These are phyloP conservation scores for Gypsophila paniculata DNA, from an alignment of 179 eudicot genomes.

Conservation along the genomic window DNA sequence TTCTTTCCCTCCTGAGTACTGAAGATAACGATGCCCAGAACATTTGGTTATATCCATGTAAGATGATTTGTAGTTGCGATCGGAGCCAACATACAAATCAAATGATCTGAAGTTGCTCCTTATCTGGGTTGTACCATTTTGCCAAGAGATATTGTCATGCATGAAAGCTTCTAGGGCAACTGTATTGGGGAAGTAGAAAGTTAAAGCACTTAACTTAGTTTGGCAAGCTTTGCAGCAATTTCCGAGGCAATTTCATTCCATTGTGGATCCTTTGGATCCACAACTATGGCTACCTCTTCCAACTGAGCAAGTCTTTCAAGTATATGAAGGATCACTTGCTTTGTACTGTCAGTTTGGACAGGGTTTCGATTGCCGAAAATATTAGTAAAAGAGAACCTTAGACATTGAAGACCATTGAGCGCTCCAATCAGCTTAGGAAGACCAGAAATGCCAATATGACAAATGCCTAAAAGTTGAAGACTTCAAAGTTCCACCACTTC, in stretches of 20 bases:
- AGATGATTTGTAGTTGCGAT: background rate
- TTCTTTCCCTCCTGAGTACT: conserved; percentile 18
- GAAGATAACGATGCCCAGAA: conserved; percentile 22
- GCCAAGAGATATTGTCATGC: conserved; percentile 15
- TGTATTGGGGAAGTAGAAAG: conserved; percentile 24
- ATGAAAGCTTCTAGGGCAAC: conserved; percentile 22
- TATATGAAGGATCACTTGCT: background rate
- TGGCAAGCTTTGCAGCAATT: conserved; percentile 21
- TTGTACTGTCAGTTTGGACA: conserved; percentile 8
- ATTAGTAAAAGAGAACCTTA: conserved; percentile 28
- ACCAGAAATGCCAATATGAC: conserved; percentile 29
- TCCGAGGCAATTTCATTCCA: conserved; percentile 23
- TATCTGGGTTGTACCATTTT: conserved; percentile 3
- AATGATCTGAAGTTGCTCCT: conserved; percentile 27
- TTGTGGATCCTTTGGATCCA: conserved; percentile 17
- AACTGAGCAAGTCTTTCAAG: conserved; percentile 11
- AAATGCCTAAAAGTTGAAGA: conserved; percentile 45
- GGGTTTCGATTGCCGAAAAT: conserved; percentile 7
- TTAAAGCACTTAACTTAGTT: conserved; percentile 21
- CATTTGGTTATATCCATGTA: conserved; percentile 17
- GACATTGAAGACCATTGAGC: conserved; percentile 25
- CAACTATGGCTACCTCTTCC: conserved; percentile 27
- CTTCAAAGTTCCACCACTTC: conserved; percentile 21
- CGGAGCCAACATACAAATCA: conserved; percentile 20
- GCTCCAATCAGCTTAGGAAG: conserved; percentile 26